Evolutionary conservation across 2,329 filamentous ascomycete species (phyloP), one percentile per base, ranked within the genome.

Genomic region (Leptographium flavum): DNA sequence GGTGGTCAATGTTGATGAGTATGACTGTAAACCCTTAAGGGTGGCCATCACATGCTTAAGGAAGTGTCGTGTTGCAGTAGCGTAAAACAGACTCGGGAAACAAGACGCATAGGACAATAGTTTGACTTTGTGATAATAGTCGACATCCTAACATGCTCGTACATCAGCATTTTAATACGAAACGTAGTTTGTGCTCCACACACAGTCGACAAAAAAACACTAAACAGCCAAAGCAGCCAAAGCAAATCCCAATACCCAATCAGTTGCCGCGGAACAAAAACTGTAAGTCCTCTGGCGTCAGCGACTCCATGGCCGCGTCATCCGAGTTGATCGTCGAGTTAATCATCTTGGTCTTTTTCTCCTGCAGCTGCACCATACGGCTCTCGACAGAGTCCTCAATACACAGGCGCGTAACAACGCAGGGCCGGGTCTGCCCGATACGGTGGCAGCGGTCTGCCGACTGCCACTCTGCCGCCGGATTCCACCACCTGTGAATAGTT

Each of bases 391-490:
- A 94, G 60, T 98, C 92, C 60, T 98, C 90, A 50, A 98, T 95
- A 58, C 87, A 93, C 11, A 98, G 76, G 25, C 92, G 80, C 1
- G 88, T 96, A 55, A 98, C 94, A 31, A 86, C 86, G 60, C 92
- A 96, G 25, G 90, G 90, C 8, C 92, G 83, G 39, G 81, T 85
- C 67, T 98, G 92, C 28, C 92, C 92, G 54, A 96, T 98, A 46
- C 92, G 87, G 64, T 96, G 92, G 58, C 83, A 87, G 52, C 85
- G 76, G 60, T 98, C 92, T 3, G 92, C 92, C 50, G 84, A 92
- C 64, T 98, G 92, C 92, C 92, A 98, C 65, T 98, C 92, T 0
- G 90, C 90, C n/a, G 88, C 88, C n/a, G 92, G 92, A 55, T 96
- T 96, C 92, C 92, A 98, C 92, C 92, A 96, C 54, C 83, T 87